phyloP scores from a whole-genome alignment of 257 asterid genomes.

The Primulina huaijiensis region DNA sequence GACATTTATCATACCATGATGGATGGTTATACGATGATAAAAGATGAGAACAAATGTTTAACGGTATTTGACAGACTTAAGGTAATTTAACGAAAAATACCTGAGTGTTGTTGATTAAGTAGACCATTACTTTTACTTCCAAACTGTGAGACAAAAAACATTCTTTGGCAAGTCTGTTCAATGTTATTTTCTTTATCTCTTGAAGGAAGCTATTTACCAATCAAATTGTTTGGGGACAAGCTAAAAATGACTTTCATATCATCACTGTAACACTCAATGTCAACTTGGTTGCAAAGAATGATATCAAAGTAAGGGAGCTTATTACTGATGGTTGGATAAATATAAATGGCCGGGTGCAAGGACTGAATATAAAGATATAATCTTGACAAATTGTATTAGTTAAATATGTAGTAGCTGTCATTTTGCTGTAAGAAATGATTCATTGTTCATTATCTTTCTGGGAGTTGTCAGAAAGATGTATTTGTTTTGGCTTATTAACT shows the following conservation, averaged over 20 bases:
- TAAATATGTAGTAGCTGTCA: not conserved
- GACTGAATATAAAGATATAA: not conserved
- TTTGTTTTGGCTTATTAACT: no score
- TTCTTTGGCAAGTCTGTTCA: not conserved
- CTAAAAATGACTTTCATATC: not conserved
- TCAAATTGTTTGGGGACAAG: not conserved
- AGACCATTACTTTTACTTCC: not conserved
- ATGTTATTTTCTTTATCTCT: not conserved
- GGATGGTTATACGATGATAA: constrained; percentile 89
- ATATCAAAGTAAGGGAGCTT: not conserved
- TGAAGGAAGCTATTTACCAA: not conserved
- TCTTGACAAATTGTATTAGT: not conserved
- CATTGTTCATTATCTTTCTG: not conserved
- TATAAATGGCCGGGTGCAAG: not conserved
- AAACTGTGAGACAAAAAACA: constrained; percentile 16
- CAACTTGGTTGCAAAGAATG: not conserved
- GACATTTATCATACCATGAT: constrained; percentile 95
- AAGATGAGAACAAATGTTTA: constrained; percentile 74
- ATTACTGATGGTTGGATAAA: not conserved
- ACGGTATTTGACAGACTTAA: constrained; percentile 76
- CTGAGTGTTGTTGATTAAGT: not conserved
- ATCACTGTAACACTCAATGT: not conserved
- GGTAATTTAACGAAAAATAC: constrained; percentile 40
- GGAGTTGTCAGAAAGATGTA: not conserved
- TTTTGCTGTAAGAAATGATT: not conserved